Conservation (phyloP, 768 basidiomycete genomes). For the Boletus reticulatus region DNA sequence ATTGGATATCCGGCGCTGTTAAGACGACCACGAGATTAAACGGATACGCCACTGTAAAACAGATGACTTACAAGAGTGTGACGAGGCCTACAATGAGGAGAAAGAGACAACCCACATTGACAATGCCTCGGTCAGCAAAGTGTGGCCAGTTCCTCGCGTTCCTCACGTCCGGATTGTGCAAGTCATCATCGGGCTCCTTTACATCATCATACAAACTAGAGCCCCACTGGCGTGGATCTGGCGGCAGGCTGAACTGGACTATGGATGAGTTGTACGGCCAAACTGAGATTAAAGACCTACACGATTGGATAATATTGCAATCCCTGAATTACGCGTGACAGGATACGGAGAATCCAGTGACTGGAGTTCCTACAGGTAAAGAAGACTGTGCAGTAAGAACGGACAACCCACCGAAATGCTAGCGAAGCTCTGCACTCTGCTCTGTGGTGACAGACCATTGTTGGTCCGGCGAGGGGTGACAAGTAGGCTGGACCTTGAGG, state of each 20-base stretch:
- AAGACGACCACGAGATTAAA: not conserved
- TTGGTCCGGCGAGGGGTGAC: not conserved
- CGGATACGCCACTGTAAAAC: not conserved
- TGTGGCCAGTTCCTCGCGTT: slow-evolving; percentile 35
- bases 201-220: slow-evolving; percentile 52
- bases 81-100: slow-evolving; percentile 48
- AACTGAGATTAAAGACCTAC: slow-evolving; percentile 24
- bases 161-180: slow-evolving; percentile 61
- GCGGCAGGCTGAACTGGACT: slow-evolving; percentile 56
- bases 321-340: slow-evolving; percentile 36
- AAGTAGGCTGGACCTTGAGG: slow-evolving; percentile 14
- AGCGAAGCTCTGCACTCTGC: slow-evolving; percentile 25
- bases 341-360: slow-evolving; percentile 40
- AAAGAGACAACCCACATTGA: slow-evolving; percentile 70
- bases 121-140: slow-evolving; percentile 59
- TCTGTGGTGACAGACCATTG: slow-evolving; percentile 14
- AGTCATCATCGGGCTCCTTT: slow-evolving; percentile 66
- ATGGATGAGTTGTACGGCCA: not conserved
- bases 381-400: not conserved
- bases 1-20: slow-evolving; percentile 45
- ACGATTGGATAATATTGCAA: slow-evolving; percentile 41
- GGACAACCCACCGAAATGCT: slow-evolving; percentile 22
- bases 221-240: slow-evolving; percentile 69
- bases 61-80: slow-evolving; percentile 56
- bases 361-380: slow-evolving; percentile 8